A percentile compares a stretch with the other conserved stretches of the same genome.
These are phyloP conservation scores for Cladobotryum protrusum DNA, from an alignment of 2,329 filamentous ascomycete genomes.

Conservation along the genomic window DNA sequence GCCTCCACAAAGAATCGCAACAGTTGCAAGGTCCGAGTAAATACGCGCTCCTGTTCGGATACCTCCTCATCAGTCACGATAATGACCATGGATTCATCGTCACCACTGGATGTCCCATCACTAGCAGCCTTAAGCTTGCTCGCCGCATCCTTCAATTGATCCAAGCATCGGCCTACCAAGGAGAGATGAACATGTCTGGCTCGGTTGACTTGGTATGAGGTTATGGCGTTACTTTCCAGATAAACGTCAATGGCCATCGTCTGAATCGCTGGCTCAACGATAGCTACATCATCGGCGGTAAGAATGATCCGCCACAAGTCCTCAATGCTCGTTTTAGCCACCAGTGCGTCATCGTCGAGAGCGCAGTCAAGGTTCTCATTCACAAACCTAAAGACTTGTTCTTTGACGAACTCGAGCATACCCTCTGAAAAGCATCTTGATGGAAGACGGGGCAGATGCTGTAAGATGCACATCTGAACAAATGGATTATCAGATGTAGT, in stretches of 20 bases:
- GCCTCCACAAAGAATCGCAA: constrained; percentile 61
- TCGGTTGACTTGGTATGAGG: constrained; percentile 41
- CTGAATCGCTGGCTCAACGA: constrained; percentile 62
- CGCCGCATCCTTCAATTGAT: constrained; percentile 61
- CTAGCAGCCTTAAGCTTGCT: constrained; percentile 41
- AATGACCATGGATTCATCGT: constrained; percentile 49
- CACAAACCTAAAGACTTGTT: constrained; percentile 42
- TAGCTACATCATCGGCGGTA: constrained; percentile 55
- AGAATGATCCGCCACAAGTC: constrained; percentile 81
- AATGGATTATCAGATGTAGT: constrained; percentile 48
- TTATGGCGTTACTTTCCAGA: constrained; percentile 50
- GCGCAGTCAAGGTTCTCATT: constrained; percentile 38
- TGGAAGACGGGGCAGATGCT: constrained; percentile 52
- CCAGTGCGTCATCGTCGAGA: constrained; percentile 45
- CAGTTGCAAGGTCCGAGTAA: constrained; percentile 63
- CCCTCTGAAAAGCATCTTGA: constrained; percentile 54
- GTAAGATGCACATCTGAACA: constrained; percentile 44
- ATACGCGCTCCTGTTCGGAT: constrained; percentile 49
- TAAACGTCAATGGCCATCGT: constrained; percentile 68
- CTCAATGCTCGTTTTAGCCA: constrained; percentile 53
- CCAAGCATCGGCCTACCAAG: constrained; percentile 67
- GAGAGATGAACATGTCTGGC: constrained; percentile 58
- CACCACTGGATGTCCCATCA: constrained; percentile 36
- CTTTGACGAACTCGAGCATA: constrained; percentile 56
- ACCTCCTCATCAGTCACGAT: constrained; percentile 42